Base-by-base conservation (phyloP, 495 filamentous ascomycete species). In the Lasiosphaeris hirsuta region DNA sequence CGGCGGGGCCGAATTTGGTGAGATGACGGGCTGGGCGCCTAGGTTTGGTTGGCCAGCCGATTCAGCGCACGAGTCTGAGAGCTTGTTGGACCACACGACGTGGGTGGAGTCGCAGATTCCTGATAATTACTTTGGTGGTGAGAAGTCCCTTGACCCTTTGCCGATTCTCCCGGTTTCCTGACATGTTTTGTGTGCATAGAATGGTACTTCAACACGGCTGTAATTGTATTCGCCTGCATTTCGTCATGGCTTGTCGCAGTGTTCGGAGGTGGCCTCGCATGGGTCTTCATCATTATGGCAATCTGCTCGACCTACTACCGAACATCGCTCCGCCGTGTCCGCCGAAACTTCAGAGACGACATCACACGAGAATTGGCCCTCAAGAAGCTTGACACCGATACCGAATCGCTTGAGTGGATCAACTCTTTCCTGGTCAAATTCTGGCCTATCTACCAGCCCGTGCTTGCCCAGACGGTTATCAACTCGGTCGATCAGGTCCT, bases 391-490 rank as follows among this genome's bases (percentile, higher is more conserved):
- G 94, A 97, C 62, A 95, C 88, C 8, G 95, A 99, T 66, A 86
- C 84, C 23, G 94, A 99, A 73, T 93, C 86, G 63, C 73, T 99
- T 38, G 94, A 99, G 69, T 99, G 94, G 94, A 97, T 99, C 64
- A 99, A 99, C 78, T 95, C 92, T 70, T 97, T 97, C 75, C 61
- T 97, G 61, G 86, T 94, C 70, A 99, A 97, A 70, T 97, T 99
- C 75, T 99, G 94, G 94, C 94, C 94, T 17, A 99, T 99, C 64
- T 97, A 94, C 69, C 89, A 90, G 43, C 94, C 94, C 1, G 90
- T 97, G 18, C 83, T 99, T 10, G 92, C 91, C 45, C 84, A 93
- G 52, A 94, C 90, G 10, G 85, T 99, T 62, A 92, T 97, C 75
- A 87, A 81, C 68, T 90, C 90, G 0, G 94, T 97, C 49, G 94